phyloP scores from a whole-genome alignment of 1,284 basidiomycete genomes.

The Tilletia indica region DNA sequence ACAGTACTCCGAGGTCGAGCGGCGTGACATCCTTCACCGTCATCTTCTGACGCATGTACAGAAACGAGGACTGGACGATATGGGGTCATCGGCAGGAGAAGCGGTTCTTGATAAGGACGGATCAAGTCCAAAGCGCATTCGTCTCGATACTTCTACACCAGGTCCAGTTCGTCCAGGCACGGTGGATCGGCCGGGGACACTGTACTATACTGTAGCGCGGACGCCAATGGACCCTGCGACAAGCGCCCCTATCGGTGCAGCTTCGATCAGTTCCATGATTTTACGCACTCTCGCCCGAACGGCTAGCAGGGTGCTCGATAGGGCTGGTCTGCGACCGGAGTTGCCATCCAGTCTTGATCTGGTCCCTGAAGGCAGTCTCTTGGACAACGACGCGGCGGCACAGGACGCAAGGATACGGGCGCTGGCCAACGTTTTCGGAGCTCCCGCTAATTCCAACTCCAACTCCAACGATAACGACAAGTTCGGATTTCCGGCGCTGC shows the following conservation, averaged over 20 bases:
- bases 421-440: conserved; percentile 17
- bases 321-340: conserved; percentile 29
- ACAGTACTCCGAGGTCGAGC: conserved; percentile 10
- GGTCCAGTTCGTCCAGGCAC: conserved; percentile 25
- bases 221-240: conserved; percentile 44
- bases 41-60: conserved; percentile 41
- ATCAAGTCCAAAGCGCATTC: background rate
- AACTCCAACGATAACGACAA: conserved; percentile 37
- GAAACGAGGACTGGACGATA: conserved; percentile 10
- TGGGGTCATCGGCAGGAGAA: too few species aligned
- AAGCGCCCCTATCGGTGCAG: conserved; percentile 42
- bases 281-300: conserved; percentile 46
- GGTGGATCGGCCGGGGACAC: conserved; percentile 41
- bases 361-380: background rate
- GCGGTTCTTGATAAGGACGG: background rate
- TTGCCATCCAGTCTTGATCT: conserved; percentile 4
- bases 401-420: conserved; percentile 27
- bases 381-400: conserved; percentile 20
- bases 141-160: background rate
- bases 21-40: conserved; percentile 23
- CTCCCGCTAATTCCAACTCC: conserved; percentile 28
- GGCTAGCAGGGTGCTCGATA: conserved; percentile 35
- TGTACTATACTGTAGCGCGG: conserved; percentile 46
- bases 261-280: conserved; percentile 43
- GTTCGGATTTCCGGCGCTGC: conserved; percentile 43